Evolutionary conservation across 768 basidiomycete species (phyloP).

Genomic region (Antrodiella citrinella): DNA sequence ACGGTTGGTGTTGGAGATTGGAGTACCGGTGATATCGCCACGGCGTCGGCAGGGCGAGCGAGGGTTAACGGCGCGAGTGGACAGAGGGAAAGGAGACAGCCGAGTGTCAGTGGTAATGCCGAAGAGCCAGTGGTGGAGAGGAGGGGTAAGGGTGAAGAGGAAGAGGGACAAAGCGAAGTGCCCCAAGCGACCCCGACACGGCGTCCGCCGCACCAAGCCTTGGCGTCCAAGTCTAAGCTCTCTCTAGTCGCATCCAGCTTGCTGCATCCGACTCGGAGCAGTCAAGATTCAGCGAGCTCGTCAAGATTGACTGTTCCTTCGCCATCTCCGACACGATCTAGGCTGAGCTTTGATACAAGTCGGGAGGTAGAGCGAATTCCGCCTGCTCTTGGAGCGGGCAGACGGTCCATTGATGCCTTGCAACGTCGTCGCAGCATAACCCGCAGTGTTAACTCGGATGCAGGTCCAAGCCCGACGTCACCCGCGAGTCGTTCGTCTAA

Average conservation of each 20-base stretch:
- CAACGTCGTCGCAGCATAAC: slow-evolving; percentile 5
- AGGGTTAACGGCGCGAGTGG: slow-evolving; percentile 22
- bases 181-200: background rate
- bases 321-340: slow-evolving; percentile 8
- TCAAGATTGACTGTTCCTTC: background rate
- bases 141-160: slow-evolving; percentile 14
- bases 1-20: slow-evolving; percentile 68
- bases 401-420: slow-evolving; percentile 7
- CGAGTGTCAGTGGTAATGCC: background rate
- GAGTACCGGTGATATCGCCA: slow-evolving; percentile 7
- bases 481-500: background rate
- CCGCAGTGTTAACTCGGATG: slow-evolving; percentile 3
- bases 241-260: slow-evolving; percentile 35
- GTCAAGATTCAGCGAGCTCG: slow-evolving; percentile 2
- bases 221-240: slow-evolving; percentile 31
- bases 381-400: slow-evolving; percentile 3
- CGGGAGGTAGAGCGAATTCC: slow-evolving; percentile 14
- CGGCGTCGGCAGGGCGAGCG: slow-evolving; percentile 12
- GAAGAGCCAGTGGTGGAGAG: background rate
- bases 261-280: slow-evolving; percentile 32
- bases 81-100: slow-evolving; percentile 14
- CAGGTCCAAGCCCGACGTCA: background rate
- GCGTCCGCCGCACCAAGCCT: slow-evolving; percentile 7
- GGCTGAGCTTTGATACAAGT: slow-evolving; percentile 18
- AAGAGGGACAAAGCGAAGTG: slow-evolving; percentile 3